Evolutionary conservation across 2,329 filamentous ascomycete species (phyloP), one percentile per base, ranked within the genome.

Genomic region (Venturia oleaginea): DNA sequence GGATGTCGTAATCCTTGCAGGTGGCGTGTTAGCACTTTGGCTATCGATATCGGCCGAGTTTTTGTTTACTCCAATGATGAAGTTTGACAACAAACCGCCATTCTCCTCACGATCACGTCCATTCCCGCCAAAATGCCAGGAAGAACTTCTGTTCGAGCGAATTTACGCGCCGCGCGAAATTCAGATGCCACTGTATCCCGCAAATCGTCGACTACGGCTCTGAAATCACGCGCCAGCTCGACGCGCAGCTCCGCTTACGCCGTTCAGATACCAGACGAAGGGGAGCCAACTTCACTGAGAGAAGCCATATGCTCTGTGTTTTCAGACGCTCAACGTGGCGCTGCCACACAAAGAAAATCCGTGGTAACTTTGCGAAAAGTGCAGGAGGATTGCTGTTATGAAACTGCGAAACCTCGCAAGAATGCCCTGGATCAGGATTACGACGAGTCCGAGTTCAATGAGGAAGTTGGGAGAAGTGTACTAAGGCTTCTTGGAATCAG

Each of bases 281-380:
- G 86, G 3, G 84, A 86, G 63, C 81, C 85, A 59, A 91, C 84
- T 65, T 83, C 83, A 19, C 78, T 97, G 69, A 89, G 92, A 70
- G 83, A 82, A 42, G 88, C 90, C 72, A 82, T 96, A 62, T 89
- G 87, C 72, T 72, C 75, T 37, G 73, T 81, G 22, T 83, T 83
- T 68, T 70, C 72, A 48, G 92, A 82, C 67, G 77, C 93, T 40
- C 94, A 99, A 75, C 87, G 88, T 70, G 95, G 90, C 1, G 95
- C 90, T 0, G 91, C 92, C 1, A 90, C 90, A 1, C 94, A 99
- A 74, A 83, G 93, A 66, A 97, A 97, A 73, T 83, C 96, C 0
- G 88, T 89, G 4, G 89, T 97, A 66, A 92, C 87, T 61, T 79
- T 99, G 66, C 86, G 93, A 68, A 97, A 96, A 76, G 84, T 96